phyloP scores from a whole-genome alignment of 495 filamentous ascomycete genomes.

The Parathielavia hyrcaniae region DNA sequence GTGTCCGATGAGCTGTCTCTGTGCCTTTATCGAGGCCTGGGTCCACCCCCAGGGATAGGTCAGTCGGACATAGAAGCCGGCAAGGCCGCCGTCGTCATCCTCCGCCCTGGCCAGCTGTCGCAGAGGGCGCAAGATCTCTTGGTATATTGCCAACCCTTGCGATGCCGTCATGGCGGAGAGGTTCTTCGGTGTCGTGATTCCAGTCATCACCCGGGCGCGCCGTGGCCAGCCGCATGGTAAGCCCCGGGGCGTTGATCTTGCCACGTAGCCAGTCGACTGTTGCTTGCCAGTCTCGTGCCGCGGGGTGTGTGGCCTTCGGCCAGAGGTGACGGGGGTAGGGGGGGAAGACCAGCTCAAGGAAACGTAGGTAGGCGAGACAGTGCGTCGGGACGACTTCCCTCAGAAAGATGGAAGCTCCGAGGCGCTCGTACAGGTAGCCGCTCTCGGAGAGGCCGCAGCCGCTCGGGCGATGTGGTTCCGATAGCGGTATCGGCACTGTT shows the following conservation, averaged over 20 bases:
- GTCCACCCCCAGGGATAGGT: too few species aligned
- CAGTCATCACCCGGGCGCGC: too few species aligned
- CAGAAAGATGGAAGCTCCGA: neutral
- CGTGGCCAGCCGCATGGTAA: slow-evolving; percentile 3
- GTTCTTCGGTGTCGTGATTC: too few species aligned
- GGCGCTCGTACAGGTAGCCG: neutral
- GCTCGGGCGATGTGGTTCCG: too few species aligned
- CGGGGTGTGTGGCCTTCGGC: neutral
- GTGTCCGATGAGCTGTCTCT: too few species aligned
- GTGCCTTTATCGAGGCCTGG: too few species aligned
- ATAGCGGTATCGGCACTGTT: too few species aligned
- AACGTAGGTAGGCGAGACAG: neutral
- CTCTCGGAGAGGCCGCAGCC: too few species aligned
- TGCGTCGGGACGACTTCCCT: neutral
- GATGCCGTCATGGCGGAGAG: neutral
- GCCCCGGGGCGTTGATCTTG: neutral
- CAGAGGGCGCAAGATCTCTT: neutral
- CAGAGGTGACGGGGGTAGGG: neutral
- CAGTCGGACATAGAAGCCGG: neutral
- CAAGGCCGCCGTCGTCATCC: neutral
- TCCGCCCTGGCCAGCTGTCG: neutral
- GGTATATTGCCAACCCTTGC: neutral
- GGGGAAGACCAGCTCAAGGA: neutral
- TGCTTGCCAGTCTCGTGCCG: neutral
- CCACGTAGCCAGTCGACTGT: slow-evolving; percentile 1